Base-by-base conservation (phyloP, 441 rosid species). In the Daphne laureola region DNA sequence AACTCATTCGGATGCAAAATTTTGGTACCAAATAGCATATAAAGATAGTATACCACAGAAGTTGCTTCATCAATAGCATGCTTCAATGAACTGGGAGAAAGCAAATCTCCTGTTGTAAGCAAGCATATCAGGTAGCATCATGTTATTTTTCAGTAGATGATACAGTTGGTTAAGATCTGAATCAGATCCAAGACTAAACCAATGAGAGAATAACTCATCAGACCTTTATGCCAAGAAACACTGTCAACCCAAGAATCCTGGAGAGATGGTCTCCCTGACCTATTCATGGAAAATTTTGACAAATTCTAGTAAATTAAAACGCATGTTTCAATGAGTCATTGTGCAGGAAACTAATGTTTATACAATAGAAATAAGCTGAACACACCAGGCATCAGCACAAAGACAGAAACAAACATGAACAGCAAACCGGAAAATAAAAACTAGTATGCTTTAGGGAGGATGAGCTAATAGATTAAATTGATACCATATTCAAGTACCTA, bases 261-360 rank as follows among this genome's bases (percentile, higher is more conserved):
- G 13, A 73, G 57, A 53, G 71, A 66, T 54, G 77, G 57, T 62
- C 65, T 69, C 49, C 79, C 82, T 46, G 79, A 77, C 68, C 78
- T 77, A 57, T 43, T 38, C 51, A 21, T 46, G 41, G 35, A 59
- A 17, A 48, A 31, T 5, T 8, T 31, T 7, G 11, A 31, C 11
- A 31, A 9, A 5, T 31, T 31, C 4, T 5, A 3, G 36, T 31
- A 31, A 31, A 31, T 8, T 31, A 31, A 31, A 8, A 31, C 1
- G 36, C 5, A 1, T 31, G 5, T 31, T 2, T 31, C 36, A 31
- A 31, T 31, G 36, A 4, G 1, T 1, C 9, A 31, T 5, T 8
- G 36, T 31, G 8, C 36, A 31, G 36, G 36, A 1, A 31, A 31
- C 36, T 4, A 31, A 1, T 8, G 11, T 31, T 31, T 17, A 45